Evolutionary conservation across 768 basidiomycete species (phyloP), one percentile per base, ranked within the genome.

Genomic region (Boletales sp.): DNA sequence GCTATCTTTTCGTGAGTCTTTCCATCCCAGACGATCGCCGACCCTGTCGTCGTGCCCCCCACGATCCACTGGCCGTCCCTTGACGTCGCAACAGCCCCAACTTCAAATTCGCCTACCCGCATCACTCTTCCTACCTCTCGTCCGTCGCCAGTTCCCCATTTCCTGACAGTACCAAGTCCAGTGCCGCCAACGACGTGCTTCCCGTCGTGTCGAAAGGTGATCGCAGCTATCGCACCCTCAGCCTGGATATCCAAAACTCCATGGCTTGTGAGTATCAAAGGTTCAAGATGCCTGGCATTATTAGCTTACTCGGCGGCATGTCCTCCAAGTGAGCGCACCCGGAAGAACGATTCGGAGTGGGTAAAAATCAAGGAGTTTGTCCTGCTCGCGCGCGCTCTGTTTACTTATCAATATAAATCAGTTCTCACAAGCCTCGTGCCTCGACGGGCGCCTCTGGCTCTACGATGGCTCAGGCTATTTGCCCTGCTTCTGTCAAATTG

Each of bases 11-110:
- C 30, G 18, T 46, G 33, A 2, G 28, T 42, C 13, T 21, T 36
- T 34, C 44, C 50, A 1, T 32, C 10, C 50, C 50, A 51, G 25
- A 46, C 33, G 14, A 51, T 36, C 8, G 35, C 50, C 17, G 44
- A 51, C 34, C 50, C 50, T 4, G 30, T 37, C 35, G 44, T 17
- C 15, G 41, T 51, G 7, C 50, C 50, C 13, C 50, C 39, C 13
- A 47, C 46, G n/a, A 51, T 46, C 50, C 50, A 51, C 31, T 18
- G 19, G 4, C 45, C 50, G n/a, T 51, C 30, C 41, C 21, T 51
- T 4, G 50, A 51, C 14, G 41, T 32, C 11, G 45, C 39, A 2
- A 51, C 40, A 6, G 50, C 19, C 7, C 50, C 45, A 15, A 47
- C 46, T 33, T 46, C 41, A 12, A 45, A 28, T 28, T 28, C 41